A percentile compares a stretch with the other conserved stretches of the same genome.
Conservation (phyloP, 2,329 filamentous ascomycete species). For the Talaromyces atroroseus region DNA sequence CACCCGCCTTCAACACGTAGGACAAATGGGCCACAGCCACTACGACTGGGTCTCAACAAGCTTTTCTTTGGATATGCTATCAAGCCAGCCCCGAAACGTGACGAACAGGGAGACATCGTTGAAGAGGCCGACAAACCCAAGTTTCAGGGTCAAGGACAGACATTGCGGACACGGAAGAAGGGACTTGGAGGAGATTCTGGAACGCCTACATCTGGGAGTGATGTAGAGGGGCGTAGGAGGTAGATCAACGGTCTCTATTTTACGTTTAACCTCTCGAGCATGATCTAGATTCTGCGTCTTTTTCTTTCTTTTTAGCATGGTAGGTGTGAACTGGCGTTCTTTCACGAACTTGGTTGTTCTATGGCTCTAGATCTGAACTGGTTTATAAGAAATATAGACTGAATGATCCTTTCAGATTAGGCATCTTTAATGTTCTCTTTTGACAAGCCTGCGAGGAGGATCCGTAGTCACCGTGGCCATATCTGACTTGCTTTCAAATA, state of each 20-base stretch:
- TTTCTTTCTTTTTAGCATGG: conserved; percentile 9
- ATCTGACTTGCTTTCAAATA: not conserved
- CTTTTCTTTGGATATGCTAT: conserved; percentile 95
- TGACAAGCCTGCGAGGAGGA: not conserved
- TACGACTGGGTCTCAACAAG: conserved; percentile 80
- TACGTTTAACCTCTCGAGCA: not conserved
- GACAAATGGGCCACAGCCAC: conserved; percentile 76
- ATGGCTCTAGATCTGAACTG: conserved; percentile 1
- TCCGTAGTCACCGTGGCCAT: not conserved
- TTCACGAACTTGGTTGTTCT: not conserved
- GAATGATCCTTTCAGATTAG: not conserved
- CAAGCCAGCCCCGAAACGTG: conserved; percentile 77
- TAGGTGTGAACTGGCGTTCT: conserved; percentile 10
- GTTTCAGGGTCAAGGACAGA: conserved; percentile 82
- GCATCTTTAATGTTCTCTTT: not conserved
- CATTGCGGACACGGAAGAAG: conserved; percentile 71
- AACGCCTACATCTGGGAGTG: conserved; percentile 26
- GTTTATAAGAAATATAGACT: not conserved
- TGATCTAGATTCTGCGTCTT: not conserved
- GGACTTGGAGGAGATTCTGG: conserved; percentile 26
- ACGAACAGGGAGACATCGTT: conserved; percentile 56
- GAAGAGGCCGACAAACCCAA: conserved; percentile 59
- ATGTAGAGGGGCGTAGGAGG: conserved; percentile 10
- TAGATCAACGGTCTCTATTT: not conserved
- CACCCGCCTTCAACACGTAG: conserved; percentile 43